A percentile compares a stretch with the other conserved stretches of the same genome.
Conservation (phyloP, 306 rosid genomes). For the Morella rubra region DNA sequence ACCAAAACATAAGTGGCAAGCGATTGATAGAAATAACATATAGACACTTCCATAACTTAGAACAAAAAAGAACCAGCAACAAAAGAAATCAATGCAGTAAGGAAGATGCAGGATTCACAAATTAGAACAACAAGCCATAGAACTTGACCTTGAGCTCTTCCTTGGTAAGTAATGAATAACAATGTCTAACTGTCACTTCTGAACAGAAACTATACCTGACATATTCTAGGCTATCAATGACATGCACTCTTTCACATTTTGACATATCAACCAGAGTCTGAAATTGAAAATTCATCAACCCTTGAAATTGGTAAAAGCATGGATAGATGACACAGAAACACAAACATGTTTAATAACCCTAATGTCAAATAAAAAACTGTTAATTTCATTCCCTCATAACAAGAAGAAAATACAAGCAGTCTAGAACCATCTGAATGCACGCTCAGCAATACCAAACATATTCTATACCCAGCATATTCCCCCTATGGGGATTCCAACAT, state of each 20-base stretch:
- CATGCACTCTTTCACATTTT: background rate
- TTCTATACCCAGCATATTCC: background rate
- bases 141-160: background rate
- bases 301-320: background rate
- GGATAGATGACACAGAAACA: background rate
- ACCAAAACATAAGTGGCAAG: constrained; percentile 21
- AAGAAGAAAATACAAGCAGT: background rate
- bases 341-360: background rate
- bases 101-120: background rate
- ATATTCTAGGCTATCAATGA: constrained; percentile 5
- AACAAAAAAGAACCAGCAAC: constrained; percentile 1
- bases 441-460: background rate
- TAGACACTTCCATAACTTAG: background rate
- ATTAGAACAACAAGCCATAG: background rate
- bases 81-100: constrained; percentile 9
- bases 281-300: background rate
- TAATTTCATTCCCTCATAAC: background rate
- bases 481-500: background rate
- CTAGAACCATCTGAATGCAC: background rate
- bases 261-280: background rate
- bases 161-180: constrained; percentile 17
- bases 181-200: background rate
- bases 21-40: constrained; percentile 2
- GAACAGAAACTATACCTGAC: constrained; percentile 10
- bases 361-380: background rate